Evolutionary conservation across 345 rosid species (phyloP).

Genomic region (Lepidium didymum): DNA sequence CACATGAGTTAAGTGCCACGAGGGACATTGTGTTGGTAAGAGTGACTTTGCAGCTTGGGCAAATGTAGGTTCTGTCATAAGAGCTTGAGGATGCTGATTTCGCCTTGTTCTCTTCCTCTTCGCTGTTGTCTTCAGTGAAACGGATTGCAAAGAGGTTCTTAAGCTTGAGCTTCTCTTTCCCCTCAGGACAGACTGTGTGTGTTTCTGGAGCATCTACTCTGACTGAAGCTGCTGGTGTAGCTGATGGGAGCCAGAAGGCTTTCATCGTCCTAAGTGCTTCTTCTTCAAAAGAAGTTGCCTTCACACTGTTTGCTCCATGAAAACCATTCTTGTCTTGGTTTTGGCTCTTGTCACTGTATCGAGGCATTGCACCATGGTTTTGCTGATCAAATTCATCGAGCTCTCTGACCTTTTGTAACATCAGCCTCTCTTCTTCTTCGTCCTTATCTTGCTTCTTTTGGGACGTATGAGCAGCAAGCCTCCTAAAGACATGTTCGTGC

Average conservation of each 20-base stretch:
- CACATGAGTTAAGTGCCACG: constrained; percentile 79
- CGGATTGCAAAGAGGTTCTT: constrained; percentile 73
- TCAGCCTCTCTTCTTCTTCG: constrained; percentile 70
- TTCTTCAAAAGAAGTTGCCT: constrained; percentile 79
- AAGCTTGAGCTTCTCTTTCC: constrained; percentile 79
- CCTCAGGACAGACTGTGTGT: constrained; percentile 76
- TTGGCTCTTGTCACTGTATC: constrained; percentile 61
- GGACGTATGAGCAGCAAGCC: constrained; percentile 55
- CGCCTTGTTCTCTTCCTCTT: constrained; percentile 26
- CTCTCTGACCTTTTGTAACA: constrained; percentile 67
- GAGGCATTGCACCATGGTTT: constrained; percentile 90
- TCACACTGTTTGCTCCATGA: constrained; percentile 96
- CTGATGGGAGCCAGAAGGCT: constrained; percentile 99
- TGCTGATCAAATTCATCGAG: constrained; percentile 95
- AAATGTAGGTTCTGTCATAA: constrained; percentile 61
- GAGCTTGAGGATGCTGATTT: constrained; percentile 31
- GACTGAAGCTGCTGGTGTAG: constrained; percentile 82
- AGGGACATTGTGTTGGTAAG: constrained; percentile 73
- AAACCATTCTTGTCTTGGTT: constrained; percentile 73
- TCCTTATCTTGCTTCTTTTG: constrained; percentile 79
- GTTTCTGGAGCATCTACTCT: constrained; percentile 69
- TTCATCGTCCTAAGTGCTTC: constrained; percentile 98
- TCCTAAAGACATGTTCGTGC: constrained; percentile 34
- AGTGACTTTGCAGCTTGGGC: constrained; percentile 96
- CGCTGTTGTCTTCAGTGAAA: constrained; percentile 68